These are phyloP conservation scores for Geosmithia putterillii DNA, from an alignment of 2,329 filamentous ascomycete species.

Conservation along the genomic window DNA sequence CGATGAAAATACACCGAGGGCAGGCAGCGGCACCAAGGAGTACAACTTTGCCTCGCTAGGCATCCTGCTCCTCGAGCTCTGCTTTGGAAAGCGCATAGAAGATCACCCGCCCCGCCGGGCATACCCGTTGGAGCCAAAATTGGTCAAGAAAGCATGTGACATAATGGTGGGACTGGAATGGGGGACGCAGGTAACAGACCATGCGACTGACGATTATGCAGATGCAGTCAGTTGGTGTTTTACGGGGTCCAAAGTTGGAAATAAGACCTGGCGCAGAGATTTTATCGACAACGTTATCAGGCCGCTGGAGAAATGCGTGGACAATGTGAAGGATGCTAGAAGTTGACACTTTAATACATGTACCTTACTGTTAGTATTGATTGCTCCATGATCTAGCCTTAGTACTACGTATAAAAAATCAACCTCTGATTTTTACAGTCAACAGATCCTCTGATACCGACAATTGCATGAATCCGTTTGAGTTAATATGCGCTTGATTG, in stretches of 20 bases:
- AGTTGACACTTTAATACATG: too few relatives aligned
- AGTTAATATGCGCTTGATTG: neutral
- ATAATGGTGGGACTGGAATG: neutral
- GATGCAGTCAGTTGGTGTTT: neutral
- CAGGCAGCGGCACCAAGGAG: neutral
- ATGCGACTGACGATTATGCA: neutral
- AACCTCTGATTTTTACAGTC: too few relatives aligned
- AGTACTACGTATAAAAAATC: too few relatives aligned
- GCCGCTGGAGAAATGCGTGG: neutral
- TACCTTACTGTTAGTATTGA: too few relatives aligned
- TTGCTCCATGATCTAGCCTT: too few relatives aligned
- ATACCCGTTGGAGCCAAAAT: neutral
- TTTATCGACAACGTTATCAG: neutral
- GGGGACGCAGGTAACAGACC: neutral
- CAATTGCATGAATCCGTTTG: neutral
- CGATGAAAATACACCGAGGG: too few relatives aligned
- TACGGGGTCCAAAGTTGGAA: neutral
- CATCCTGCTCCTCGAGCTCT: neutral
- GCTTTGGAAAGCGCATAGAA: neutral
- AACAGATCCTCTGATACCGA: too few relatives aligned
- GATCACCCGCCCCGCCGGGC: neutral
- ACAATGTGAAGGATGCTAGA: neutral
- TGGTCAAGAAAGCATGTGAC: too few relatives aligned
- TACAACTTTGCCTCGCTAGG: neutral
- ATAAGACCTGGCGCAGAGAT: neutral